These are phyloP conservation scores for Neurospora sp. DNA, from an alignment of 495 filamentous ascomycete genomes.

Conservation along the genomic window DNA sequence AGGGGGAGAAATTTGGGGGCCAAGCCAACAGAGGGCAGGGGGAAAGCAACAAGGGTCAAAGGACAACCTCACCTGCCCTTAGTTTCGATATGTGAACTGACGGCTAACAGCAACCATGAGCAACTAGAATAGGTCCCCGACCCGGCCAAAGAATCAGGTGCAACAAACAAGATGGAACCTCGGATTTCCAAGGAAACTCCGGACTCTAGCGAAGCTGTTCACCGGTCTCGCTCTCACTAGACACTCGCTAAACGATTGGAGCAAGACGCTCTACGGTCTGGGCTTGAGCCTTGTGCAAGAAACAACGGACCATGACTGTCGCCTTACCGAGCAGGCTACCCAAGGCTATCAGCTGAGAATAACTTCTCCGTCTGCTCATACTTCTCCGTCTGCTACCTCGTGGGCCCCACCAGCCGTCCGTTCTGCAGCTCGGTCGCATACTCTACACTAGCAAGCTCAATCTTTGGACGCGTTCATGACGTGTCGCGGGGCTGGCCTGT, in stretches of 20 bases:
- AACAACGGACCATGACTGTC: not conserved
- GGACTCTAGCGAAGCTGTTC: not conserved
- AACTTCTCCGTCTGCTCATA: not conserved
- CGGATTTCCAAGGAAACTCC: not conserved
- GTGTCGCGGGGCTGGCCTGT: constrained; percentile 20
- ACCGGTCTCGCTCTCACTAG: not conserved
- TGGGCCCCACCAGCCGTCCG: not conserved
- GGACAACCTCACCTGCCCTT: not conserved
- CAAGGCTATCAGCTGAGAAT: not conserved
- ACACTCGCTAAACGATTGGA: not conserved
- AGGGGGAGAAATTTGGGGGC: not conserved
- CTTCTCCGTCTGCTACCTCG: not conserved
- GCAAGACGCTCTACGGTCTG: not conserved
- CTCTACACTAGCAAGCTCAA: not conserved
- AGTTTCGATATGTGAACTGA: not conserved
- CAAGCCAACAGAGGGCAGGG: not conserved
- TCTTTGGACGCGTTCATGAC: constrained; percentile 5
- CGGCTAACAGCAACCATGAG: not conserved
- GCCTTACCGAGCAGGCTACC: not conserved
- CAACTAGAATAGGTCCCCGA: not conserved
- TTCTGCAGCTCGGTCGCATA: constrained; percentile 1
- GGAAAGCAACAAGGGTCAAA: not conserved
- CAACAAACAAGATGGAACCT: not conserved
- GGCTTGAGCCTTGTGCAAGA: not conserved
- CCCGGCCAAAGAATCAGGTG: not conserved